Base-by-base conservation (phyloP, 2,329 filamentous ascomycete species). In the Blastomyces silverae region DNA sequence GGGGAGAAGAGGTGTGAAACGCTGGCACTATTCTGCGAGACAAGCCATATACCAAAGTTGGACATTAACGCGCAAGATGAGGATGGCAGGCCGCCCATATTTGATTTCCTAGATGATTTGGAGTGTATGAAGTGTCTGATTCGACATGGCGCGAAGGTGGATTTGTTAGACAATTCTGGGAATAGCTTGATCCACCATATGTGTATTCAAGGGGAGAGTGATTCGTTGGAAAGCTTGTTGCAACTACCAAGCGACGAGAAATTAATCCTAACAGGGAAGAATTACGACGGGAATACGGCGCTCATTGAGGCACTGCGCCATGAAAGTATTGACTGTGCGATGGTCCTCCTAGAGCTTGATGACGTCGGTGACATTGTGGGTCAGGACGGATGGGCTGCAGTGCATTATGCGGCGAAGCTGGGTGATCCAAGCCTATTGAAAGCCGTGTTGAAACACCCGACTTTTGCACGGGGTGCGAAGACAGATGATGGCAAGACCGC, bases 81-180 rank as follows among this genome's bases (percentile, higher is more conserved):
- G 20, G 67, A 68, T 50, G 66, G 66, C 17, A 64, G 67, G 42
- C 66, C 66, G 31, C 64, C 67, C 20, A 60, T 67, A 3, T 67
- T 68, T 50, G 67, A 68, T 63, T 68, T 68, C 50, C 28, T 67
- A 39, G 67, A 68, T 60, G 67, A 68, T 59, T 34, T 53, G 20
- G 65, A 50, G 44, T 67, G 67, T 60, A 62, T 66, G 25, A 57
- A 66, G 56, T 31, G 59, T 15, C 44, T 68, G 17, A 60, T 67
- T 34, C 17, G 62, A 20, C 56, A 66, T 56, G 64, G 66, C n/a
- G 67, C 66, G 20, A 63, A 50, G 31, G 34, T 68, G 42, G 64
- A 68, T 44, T 31, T 67, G n/a, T 34, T 66, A 20, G 67, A 68
- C 28, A 66, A 61, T 15, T 44, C 62, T 20, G 67, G 67, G 8